phyloP scores from a whole-genome alignment of 495 filamentous ascomycete species.

The Neurospora sp. region DNA sequence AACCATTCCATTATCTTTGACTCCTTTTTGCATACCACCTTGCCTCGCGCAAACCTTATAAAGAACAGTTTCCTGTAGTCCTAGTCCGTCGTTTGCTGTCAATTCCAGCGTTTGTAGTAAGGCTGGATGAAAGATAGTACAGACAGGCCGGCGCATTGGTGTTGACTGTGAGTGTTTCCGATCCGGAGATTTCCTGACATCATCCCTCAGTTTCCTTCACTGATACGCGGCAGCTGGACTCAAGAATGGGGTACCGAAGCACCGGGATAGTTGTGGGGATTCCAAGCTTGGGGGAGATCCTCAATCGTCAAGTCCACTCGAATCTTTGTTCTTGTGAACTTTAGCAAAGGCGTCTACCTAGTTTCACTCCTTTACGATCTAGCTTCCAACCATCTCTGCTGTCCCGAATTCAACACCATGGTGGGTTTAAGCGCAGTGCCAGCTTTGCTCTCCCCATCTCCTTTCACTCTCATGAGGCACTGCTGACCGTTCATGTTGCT shows the following conservation, averaged over 20 bases:
- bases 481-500: neutral
- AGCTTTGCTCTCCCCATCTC: neutral
- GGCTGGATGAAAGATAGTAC: neutral
- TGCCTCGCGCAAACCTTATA: neutral
- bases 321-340: neutral
- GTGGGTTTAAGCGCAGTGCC: slow-evolving; percentile 4
- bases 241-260: neutral
- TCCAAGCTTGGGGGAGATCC: neutral
- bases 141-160: neutral
- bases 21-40: neutral
- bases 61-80: neutral
- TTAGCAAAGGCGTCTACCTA: neutral
- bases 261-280: neutral
- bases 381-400: neutral
- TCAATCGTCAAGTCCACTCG: neutral
- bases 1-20: neutral
- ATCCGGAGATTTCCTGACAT: neutral
- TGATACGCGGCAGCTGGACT: neutral
- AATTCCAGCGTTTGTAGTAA: neutral
- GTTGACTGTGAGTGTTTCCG: neutral
- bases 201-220: neutral
- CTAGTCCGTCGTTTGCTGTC: neutral
- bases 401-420: neutral
- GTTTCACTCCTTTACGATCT: neutral
- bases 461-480: neutral